phyloP scores from a whole-genome alignment of 2,329 filamentous ascomycete species.

The Cercospora nicotianae region DNA sequence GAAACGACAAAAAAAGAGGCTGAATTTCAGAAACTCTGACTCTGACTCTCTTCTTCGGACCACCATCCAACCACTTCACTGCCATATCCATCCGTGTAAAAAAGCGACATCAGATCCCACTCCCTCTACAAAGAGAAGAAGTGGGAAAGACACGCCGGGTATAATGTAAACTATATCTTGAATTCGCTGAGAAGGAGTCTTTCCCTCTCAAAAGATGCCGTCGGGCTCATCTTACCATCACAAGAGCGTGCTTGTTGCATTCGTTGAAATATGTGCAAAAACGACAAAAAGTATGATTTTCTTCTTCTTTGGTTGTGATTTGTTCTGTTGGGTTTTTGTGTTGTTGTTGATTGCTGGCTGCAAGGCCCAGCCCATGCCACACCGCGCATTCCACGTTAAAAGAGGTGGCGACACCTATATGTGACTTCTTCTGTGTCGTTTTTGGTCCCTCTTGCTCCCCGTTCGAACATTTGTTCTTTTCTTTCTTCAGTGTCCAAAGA shows the following conservation, averaged over 20 bases:
- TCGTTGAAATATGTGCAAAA: slow-evolving; percentile 3
- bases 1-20: too few species aligned
- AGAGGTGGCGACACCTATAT: background rate
- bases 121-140: too few species aligned
- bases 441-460: background rate
- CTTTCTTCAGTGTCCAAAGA: background rate
- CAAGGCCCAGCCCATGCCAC: background rate
- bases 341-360: background rate
- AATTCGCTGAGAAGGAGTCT: background rate
- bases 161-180: background rate
- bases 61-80: background rate
- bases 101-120: too few species aligned
- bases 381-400: background rate
- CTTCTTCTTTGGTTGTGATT: background rate
- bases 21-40: too few species aligned
- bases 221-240: slow-evolving; percentile 26
- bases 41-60: background rate
- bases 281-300: background rate
- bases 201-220: slow-evolving; percentile 7
- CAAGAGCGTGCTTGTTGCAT: slow-evolving; percentile 16
- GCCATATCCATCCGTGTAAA: background rate
- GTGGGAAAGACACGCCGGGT: background rate
- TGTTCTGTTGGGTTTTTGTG: background rate
- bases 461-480: background rate
- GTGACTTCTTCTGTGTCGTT: background rate